phyloP scores from a whole-genome alignment of 2,329 filamentous ascomycete genomes.

The Ascochyta pisi region DNA sequence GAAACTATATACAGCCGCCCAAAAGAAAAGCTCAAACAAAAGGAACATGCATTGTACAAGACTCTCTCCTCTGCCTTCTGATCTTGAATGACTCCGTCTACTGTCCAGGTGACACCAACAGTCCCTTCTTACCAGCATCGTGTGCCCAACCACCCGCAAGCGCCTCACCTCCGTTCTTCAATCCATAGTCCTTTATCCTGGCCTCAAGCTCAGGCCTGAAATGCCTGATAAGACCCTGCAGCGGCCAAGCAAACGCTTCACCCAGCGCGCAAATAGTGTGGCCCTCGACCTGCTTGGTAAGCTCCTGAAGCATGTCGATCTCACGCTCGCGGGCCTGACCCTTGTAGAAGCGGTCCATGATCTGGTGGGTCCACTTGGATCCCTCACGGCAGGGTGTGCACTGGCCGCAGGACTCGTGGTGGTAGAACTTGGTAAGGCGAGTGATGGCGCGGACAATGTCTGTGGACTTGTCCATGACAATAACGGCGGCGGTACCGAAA shows the following conservation, averaged over 20 bases:
- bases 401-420: slow-evolving; percentile 97
- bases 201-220: slow-evolving; percentile 96
- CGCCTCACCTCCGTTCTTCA: slow-evolving; percentile 74
- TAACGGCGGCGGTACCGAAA: slow-evolving; percentile 95
- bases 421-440: slow-evolving; percentile 94
- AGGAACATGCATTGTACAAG: slow-evolving; percentile 43
- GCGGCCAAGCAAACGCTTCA: slow-evolving; percentile 97
- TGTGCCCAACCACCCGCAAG: slow-evolving; percentile 89
- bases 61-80: slow-evolving; percentile 10
- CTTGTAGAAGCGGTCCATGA: slow-evolving; percentile 95
- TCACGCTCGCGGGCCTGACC: slow-evolving; percentile 87
- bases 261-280: slow-evolving; percentile 98
- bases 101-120: slow-evolving; percentile 88
- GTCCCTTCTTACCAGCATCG: slow-evolving; percentile 76
- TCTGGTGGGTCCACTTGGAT: slow-evolving; percentile 98
- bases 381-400: slow-evolving; percentile 99
- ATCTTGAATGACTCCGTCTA: slow-evolving; percentile 48
- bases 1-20: slow-evolving; percentile 47
- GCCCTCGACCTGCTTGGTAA: slow-evolving; percentile 99
- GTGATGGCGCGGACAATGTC: slow-evolving; percentile 95
- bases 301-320: slow-evolving; percentile 99
- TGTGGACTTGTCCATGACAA: slow-evolving; percentile 98
- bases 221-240: slow-evolving; percentile 97
- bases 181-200: slow-evolving; percentile 80
- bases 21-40: slow-evolving; percentile 34